Conservation (phyloP, 1,284 basidiomycete species). For the Cutaneotrichosporon sp. region DNA sequence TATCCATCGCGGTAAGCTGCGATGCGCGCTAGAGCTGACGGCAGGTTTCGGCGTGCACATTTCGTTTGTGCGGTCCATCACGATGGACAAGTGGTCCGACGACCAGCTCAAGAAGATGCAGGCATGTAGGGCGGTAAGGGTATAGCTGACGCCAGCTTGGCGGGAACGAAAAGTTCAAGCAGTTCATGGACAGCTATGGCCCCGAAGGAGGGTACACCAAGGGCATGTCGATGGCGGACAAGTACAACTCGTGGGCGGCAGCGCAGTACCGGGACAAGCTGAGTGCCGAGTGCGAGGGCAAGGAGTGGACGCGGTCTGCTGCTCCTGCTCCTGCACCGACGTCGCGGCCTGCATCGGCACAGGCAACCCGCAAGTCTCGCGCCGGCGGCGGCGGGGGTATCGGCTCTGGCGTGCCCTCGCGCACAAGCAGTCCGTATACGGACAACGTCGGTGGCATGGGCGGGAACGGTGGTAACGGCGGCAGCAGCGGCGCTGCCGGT, state of each 20-base stretch:
- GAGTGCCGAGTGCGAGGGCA: slow-evolving; percentile 39
- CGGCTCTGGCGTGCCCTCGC: slow-evolving; percentile 7
- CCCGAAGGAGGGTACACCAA: slow-evolving; percentile 70
- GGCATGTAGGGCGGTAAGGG: slow-evolving; percentile 72
- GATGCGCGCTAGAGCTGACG: neutral
- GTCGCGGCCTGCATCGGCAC: slow-evolving; percentile 37
- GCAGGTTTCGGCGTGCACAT: slow-evolving; percentile 43
- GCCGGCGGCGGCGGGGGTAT: slow-evolving; percentile 18
- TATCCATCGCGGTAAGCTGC: slow-evolving; percentile 64
- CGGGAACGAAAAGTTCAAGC: slow-evolving; percentile 72
- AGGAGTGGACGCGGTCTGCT: slow-evolving; percentile 39
- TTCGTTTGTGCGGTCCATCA: slow-evolving; percentile 84
- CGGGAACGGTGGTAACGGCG: slow-evolving; percentile 17
- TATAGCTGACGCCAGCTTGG: slow-evolving; percentile 56
- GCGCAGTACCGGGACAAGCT: slow-evolving; percentile 81
- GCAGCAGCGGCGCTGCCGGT: neutral
- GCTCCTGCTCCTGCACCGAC: slow-evolving; percentile 30
- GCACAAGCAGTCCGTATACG: slow-evolving; percentile 15
- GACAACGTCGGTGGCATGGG: slow-evolving; percentile 11
- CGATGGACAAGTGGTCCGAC: slow-evolving; percentile 93
- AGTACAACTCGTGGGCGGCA: slow-evolving; percentile 87
- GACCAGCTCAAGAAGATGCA: slow-evolving; percentile 87
- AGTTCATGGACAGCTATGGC: slow-evolving; percentile 69
- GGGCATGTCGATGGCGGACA: slow-evolving; percentile 65
- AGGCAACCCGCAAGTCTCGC: slow-evolving; percentile 44